Conservation (phyloP, 2,329 filamentous ascomycete genomes). For the Corynespora cassiicola region DNA sequence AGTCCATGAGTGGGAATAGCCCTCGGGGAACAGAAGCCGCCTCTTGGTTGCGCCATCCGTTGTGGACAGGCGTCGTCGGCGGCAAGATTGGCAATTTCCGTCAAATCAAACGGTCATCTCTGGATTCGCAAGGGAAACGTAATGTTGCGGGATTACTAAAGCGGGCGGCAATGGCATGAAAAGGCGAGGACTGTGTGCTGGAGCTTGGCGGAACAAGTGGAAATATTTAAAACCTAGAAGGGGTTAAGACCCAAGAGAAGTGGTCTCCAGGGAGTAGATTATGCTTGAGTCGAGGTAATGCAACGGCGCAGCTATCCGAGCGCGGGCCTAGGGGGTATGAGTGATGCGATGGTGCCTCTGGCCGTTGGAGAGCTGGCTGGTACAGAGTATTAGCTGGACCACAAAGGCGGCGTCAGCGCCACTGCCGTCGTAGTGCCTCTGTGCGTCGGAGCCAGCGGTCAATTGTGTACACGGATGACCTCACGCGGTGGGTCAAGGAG, state of each 20-base stretch:
- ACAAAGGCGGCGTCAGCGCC: slow-evolving; percentile 19
- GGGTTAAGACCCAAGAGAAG: not conserved
- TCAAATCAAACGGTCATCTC: slow-evolving; percentile 12
- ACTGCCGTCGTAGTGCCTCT: slow-evolving; percentile 15
- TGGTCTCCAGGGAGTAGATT: slow-evolving; percentile 4
- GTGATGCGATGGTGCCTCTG: slow-evolving; percentile 5
- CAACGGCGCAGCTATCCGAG: no score
- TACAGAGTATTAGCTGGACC: no score
- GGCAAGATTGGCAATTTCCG: slow-evolving; percentile 20
- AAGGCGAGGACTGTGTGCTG: slow-evolving; percentile 10
- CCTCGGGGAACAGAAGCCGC: slow-evolving; percentile 20
- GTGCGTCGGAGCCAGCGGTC: not conserved
- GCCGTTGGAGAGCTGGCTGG: slow-evolving; percentile 4
- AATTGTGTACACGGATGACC: not conserved
- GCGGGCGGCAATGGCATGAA: slow-evolving; percentile 13
- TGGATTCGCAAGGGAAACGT: slow-evolving; percentile 11
- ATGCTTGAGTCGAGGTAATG: slow-evolving; percentile 5
- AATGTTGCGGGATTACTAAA: slow-evolving; percentile 31
- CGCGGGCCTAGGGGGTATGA: no score
- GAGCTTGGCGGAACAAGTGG: slow-evolving; percentile 17
- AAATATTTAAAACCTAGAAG: slow-evolving; percentile 9
- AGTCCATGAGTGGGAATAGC: slow-evolving; percentile 35
- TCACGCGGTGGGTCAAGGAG: no score
- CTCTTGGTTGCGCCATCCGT: slow-evolving; percentile 32
- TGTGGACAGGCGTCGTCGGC: slow-evolving; percentile 15